Conservation (phyloP, 1,139 yeast genomes). For the Taphrina communis region DNA sequence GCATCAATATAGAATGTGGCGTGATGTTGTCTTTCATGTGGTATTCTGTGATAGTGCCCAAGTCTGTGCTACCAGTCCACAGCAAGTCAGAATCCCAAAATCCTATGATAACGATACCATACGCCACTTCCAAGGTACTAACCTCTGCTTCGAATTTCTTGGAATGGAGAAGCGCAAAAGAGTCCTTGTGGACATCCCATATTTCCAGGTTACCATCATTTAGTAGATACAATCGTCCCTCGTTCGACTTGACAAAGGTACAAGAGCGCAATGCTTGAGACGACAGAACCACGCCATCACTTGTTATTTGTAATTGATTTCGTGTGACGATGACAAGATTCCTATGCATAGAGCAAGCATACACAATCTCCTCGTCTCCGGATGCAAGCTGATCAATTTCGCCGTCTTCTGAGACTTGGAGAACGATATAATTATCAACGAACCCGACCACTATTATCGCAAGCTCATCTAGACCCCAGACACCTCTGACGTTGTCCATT, state of each 20-base stretch:
- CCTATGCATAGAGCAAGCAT: slow-evolving; percentile 15
- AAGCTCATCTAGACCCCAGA: slow-evolving; percentile 34
- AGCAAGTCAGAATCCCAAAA: slow-evolving; percentile 31
- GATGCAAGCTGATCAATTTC: slow-evolving; percentile 42
- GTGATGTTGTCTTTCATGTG: slow-evolving; percentile 21
- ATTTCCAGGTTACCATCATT: slow-evolving; percentile 7
- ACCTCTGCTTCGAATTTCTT: slow-evolving; percentile 15
- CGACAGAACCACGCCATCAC: neutral
- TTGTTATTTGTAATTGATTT: neutral
- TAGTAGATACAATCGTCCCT: slow-evolving; percentile 15
- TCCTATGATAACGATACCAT: slow-evolving; percentile 15
- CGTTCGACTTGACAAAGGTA: slow-evolving; percentile 11
- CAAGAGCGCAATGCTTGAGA: neutral
- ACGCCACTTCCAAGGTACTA: slow-evolving; percentile 25
- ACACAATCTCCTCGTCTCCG: slow-evolving; percentile 43
- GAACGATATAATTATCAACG: slow-evolving; percentile 44
- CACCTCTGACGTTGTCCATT: slow-evolving; percentile 35
- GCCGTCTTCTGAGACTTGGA: slow-evolving; percentile 41
- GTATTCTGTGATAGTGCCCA: neutral
- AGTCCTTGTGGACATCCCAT: neutral
- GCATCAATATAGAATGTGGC: slow-evolving; percentile 44
- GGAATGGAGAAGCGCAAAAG: neutral
- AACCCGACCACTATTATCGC: slow-evolving; percentile 44
- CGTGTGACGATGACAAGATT: slow-evolving; percentile 32
- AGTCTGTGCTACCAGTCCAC: slow-evolving; percentile 23